Evolutionary conservation across 73 alveolate species (phyloP).

Genomic region (Tetrahymena thermophila): DNA sequence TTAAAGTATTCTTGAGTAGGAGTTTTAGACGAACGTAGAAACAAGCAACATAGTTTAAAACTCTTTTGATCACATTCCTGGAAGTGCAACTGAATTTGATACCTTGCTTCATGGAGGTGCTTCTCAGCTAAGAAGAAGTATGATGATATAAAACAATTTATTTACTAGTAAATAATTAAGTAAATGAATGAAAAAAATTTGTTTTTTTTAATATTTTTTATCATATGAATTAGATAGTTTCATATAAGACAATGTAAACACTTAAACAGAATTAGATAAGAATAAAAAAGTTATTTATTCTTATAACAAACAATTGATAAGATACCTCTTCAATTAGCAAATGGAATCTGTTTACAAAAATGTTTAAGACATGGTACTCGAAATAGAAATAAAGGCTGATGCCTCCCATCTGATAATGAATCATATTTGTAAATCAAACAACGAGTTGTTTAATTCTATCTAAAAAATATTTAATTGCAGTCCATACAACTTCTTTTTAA

Average conservation of each 20-base stretch:
- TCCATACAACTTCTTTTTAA: not conserved
- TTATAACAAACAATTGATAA: not conserved
- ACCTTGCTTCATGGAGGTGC: not conserved
- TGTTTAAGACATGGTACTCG: not conserved
- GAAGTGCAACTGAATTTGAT: not conserved
- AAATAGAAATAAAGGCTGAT: not conserved
- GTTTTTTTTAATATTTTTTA: not conserved
- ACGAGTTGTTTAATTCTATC: not conserved
- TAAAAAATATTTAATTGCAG: not conserved
- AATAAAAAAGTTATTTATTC: not conserved
- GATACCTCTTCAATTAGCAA: not conserved
- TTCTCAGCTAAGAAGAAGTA: not conserved
- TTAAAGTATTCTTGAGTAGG: not conserved
- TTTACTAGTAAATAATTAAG: not conserved
- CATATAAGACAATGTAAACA: not conserved
- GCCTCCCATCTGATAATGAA: not conserved
- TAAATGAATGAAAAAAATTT: not conserved
- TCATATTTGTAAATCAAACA: not conserved
- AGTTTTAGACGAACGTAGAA: not conserved
- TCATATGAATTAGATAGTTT: not conserved
- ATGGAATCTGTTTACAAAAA: not conserved
- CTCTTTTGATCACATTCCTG: not conserved
- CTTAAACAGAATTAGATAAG: not conserved
- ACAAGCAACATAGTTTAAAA: not conserved
- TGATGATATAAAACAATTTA: not conserved